Evolutionary conservation across 768 basidiomycete genomes (phyloP).

Genomic region (Dentipellis fragilis): DNA sequence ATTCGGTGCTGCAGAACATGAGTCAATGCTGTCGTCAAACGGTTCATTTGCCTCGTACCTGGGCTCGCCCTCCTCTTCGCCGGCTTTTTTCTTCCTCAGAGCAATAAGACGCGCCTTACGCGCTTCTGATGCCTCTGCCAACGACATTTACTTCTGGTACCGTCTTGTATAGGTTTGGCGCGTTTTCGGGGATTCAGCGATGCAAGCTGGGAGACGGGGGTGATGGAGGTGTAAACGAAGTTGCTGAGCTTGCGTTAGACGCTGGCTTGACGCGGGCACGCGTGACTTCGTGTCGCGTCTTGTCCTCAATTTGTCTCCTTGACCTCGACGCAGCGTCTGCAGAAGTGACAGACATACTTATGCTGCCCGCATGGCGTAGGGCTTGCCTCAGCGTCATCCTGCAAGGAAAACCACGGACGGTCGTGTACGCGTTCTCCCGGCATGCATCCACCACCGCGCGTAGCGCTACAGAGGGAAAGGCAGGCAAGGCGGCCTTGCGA

Average conservation of each 20-base stretch:
- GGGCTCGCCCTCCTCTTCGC: slow-evolving; percentile 31
- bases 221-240: slow-evolving; percentile 1
- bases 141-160: slow-evolving; percentile 33
- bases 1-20: slow-evolving; percentile 5
- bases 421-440: neutral
- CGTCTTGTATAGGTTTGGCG: too few species aligned
- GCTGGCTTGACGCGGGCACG: neutral
- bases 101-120: slow-evolving; percentile 77
- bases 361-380: neutral
- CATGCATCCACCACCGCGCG: slow-evolving; percentile 1
- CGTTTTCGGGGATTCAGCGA: neutral
- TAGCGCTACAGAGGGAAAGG: too few species aligned
- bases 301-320: neutral
- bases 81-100: slow-evolving; percentile 62
- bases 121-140: slow-evolving; percentile 69
- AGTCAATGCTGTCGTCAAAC: neutral
- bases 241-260: slow-evolving; percentile 9
- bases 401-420: neutral
- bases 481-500: slow-evolving; percentile 16
- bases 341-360: neutral
- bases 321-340: neutral
- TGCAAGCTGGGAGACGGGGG: neutral
- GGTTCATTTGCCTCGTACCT: slow-evolving; percentile 29
- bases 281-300: slow-evolving; percentile 5
- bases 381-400: neutral